Conservation (phyloP, 2,329 filamentous ascomycete genomes). For the Beauveria sp. region DNA sequence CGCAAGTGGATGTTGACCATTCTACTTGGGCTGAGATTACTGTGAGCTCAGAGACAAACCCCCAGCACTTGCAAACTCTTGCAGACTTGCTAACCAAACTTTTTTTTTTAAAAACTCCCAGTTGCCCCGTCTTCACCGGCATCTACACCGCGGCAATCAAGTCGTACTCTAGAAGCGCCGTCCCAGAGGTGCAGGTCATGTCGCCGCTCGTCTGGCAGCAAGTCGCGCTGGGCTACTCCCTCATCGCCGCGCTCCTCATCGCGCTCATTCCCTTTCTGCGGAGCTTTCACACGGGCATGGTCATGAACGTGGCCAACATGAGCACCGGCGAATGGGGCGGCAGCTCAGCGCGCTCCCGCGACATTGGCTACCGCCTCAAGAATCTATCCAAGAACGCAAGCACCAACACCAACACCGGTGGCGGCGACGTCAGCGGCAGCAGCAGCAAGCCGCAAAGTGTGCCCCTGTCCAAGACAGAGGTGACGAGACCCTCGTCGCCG, state of each 20-base stretch:
- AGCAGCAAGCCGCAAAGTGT: neutral
- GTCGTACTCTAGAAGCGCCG: slow-evolving; percentile 6
- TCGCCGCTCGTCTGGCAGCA: slow-evolving; percentile 16
- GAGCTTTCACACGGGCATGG: slow-evolving; percentile 15
- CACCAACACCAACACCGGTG: neutral
- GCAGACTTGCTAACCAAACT: neutral
- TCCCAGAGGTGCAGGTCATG: slow-evolving; percentile 13
- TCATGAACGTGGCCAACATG: slow-evolving; percentile 8
- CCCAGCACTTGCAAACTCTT: slow-evolving; percentile 4
- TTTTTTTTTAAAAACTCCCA: no score
- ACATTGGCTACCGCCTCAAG: slow-evolving; percentile 3
- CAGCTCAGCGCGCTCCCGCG: slow-evolving; percentile 2
- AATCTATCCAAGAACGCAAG: slow-evolving; percentile 1
- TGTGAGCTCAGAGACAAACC: neutral
- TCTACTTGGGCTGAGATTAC: neutral
- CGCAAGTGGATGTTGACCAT: slow-evolving; percentile 7
- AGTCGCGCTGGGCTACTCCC: slow-evolving; percentile 14
- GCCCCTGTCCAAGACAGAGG: neutral
- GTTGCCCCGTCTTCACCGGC: slow-evolving; percentile 12
- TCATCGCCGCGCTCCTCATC: slow-evolving; percentile 17
- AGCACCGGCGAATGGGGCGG: neutral
- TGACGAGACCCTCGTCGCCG: neutral
- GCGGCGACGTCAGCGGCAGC: neutral
- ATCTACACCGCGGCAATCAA: slow-evolving; percentile 11
- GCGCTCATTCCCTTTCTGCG: slow-evolving; percentile 17